Percentiles rank a stretch among this genome's conserved stretches.
phyloP scores from a whole-genome alignment of 352 stramenopile species.

The Hyaloperonospora brassicae region DNA sequence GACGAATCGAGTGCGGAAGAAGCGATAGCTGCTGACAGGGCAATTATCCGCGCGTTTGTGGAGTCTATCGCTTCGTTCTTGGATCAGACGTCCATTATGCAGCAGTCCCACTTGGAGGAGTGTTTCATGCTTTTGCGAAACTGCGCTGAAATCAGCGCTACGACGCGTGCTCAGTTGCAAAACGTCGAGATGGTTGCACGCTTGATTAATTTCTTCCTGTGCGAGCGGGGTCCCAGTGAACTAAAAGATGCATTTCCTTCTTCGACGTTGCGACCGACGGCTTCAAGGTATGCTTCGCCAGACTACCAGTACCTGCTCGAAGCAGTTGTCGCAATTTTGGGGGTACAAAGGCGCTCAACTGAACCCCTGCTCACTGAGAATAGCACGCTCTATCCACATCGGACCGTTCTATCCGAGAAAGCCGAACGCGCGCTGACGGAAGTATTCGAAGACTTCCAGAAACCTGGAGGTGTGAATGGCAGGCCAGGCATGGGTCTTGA shows the following conservation, averaged over 20 bases:
- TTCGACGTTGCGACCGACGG: constrained; percentile 34
- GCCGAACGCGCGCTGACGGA: constrained; percentile 58
- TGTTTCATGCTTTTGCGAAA: constrained; percentile 82
- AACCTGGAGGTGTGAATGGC: constrained; percentile 14
- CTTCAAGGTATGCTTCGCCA: constrained; percentile 55
- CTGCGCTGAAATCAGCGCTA: constrained; percentile 52
- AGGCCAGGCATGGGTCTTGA: constrained; percentile 40
- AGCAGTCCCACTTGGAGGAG: constrained; percentile 82
- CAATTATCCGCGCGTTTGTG: constrained; percentile 36
- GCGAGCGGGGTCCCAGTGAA: constrained; percentile 44
- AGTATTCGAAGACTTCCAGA: constrained; percentile 70
- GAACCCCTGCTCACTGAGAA: constrained; percentile 63
- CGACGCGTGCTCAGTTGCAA: constrained; percentile 42
- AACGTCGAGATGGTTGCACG: constrained; percentile 67
- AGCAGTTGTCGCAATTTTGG: constrained; percentile 79
- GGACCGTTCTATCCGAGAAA: constrained; percentile 62
- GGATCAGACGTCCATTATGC: constrained; percentile 63
- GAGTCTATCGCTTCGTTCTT: constrained; percentile 49
- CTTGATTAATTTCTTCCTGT: constrained; percentile 77
- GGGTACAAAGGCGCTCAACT: constrained; percentile 48
- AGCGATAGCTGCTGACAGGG: constrained; percentile 17
- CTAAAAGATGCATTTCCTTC: constrained; percentile 73
- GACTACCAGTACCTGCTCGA: constrained; percentile 88
- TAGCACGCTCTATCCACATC: constrained; percentile 63
- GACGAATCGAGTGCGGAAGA: constrained; percentile 14